Base-by-base conservation (phyloP, 2,329 filamentous ascomycete species). In the Sclerotinia subarctica region DNA sequence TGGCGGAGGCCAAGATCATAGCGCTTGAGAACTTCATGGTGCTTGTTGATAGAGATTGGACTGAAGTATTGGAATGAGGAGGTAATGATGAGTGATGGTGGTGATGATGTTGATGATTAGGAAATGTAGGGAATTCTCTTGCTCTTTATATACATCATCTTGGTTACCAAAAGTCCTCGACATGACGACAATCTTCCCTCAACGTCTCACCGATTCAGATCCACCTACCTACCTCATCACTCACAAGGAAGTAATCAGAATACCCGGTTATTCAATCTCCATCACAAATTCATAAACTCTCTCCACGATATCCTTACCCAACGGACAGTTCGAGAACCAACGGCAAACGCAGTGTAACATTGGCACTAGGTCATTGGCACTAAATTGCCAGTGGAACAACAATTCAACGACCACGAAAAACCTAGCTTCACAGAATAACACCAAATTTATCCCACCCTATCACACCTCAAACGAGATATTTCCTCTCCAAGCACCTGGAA, bases 21-120 rank as follows among this genome's bases (percentile, higher is more conserved):
- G 54, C 49, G 69, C 63, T 58, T 49, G 72, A 69, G 67, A 73
- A 70, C 68, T 74, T 76, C 74, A 77, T 77, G 29, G 68, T 74
- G 64, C 32, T 47, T 38, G 32, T 47, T 58, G 42, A n/a, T 8
- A 29, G 5, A 26, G 21, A 38, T 51, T 17, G 17, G 21, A 47
- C 21, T 52, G 6, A 53, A 51, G 3, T 51, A 21, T 49, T 46
- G 26, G 47, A 21, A 8, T n/a, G 47, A 54, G 49, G 8, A 26
- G 11, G 35, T n/a, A 35, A 38, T 59, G 53, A 49, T 49, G 56
- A 44, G 53, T 29, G 24, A 21, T 51, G 32, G 46, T 51, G 46
- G 38, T 38, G 35, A 11, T 35, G 32, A 35, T 35, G 32, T 21
- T 53, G 47, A 47, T 53, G 26, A 42, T 32, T 21, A 26, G 47